Evolutionary conservation across 1,284 basidiomycete genomes (phyloP), one percentile per base, ranked within the genome.

Genomic region (Blastosporella zonata): DNA sequence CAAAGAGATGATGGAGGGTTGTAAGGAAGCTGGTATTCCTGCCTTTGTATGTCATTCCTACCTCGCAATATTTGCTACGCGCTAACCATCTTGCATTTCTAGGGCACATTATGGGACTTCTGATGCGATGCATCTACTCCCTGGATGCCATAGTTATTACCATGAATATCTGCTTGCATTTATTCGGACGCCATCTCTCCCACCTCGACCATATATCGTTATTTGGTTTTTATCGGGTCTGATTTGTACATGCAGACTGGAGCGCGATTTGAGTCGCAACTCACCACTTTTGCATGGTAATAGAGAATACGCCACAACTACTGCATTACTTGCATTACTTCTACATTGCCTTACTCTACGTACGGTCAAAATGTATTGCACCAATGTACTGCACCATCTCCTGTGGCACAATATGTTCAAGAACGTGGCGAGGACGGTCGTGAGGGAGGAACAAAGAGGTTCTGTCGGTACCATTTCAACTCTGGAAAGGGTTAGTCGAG

Each of bases 1-100:
- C 61, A 68, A 72, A 53, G 81, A 85, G 62, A 77, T 85, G 66
- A 83, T 84, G 81, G 79, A 82, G 58, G 81, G 80, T 13, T 83
- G 81, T 61, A 83, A 79, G 64, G 71, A 70, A 55, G 75, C 74
- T 22, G 75, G 77, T 17, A 84, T 85, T 48, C 81, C 81, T 43
- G 79, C 77, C 50, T 84, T 84, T 59, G 81, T 72, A 51, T 23
- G 68, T 54, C 33, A 34, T 36, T 31, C 4, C 6, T 15, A 13
- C n/a, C 23, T 35, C 43, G 33, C 23, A 22, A 3, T 2, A 15
- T 22, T 18, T 15, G 34, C n/a, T 31, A 25, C 9, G 33, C 25
- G 20, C 27, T 28, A 42, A 35, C 43, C 42, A 34, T 49, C 33
- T 23, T 25, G 2, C 38, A 38, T 33, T 22, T 40, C 6, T 43